Percentiles rank a stretch among this genome's conserved stretches.
These are phyloP conservation scores for Hortiboletus campestris DNA, from an alignment of 768 basidiomycete species.

Conservation along the genomic window DNA sequence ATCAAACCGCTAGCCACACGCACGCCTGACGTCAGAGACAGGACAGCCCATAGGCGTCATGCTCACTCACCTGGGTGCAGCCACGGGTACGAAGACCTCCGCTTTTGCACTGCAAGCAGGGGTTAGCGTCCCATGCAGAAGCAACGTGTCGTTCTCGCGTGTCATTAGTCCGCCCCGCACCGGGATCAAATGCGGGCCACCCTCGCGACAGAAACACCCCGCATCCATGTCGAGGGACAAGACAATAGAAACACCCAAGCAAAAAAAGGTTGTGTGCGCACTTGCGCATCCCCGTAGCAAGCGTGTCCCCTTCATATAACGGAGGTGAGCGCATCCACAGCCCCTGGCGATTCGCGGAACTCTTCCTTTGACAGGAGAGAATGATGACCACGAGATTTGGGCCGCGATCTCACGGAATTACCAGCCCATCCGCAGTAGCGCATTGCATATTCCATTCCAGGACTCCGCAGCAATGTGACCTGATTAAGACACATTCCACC, in stretches of 20 bases:
- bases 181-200: not conserved
- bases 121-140: conserved; percentile 15
- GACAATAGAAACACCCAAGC: not conserved
- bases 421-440: not conserved
- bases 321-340: not conserved
- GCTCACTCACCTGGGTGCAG: conserved; percentile 73
- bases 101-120: conserved; percentile 54
- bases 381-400: conserved; percentile 12
- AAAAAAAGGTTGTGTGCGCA: not conserved
- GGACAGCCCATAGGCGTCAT: conserved; percentile 25
- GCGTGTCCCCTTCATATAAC: conserved; percentile 7
- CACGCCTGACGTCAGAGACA: conserved; percentile 29
- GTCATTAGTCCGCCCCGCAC: conserved; percentile 11
- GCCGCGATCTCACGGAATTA: conserved; percentile 12
- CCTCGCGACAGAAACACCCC: conserved; percentile 2
- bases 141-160: conserved; percentile 14
- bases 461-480: conserved; percentile 12
- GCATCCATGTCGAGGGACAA: not conserved
- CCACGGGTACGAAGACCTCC: conserved; percentile 84
- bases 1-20: conserved; percentile 52
- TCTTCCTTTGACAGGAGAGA: not conserved
- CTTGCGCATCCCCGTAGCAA: conserved; percentile 8
- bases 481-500: not conserved
- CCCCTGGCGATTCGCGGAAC: too few relatives aligned
- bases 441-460: not conserved